Base-by-base conservation (phyloP, 768 basidiomycete genomes). In the Kondoa subrosea region DNA sequence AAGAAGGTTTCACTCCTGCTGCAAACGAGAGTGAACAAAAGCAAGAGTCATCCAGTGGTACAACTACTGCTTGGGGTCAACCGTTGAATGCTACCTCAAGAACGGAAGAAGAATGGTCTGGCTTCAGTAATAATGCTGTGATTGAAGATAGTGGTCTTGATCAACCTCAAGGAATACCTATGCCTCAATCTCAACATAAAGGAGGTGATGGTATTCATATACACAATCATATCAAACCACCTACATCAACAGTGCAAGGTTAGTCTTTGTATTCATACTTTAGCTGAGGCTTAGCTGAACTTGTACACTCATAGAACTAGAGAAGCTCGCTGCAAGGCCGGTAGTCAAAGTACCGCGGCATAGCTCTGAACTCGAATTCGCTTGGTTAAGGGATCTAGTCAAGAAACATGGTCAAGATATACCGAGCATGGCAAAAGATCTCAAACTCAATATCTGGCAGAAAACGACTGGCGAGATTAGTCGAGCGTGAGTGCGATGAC, bases 391-490 rank as follows among this genome's bases (percentile, higher is more conserved):
- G 67, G 78, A 81, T 57, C 81, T 97, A 31, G 83, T 88, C 15
- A 76, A 77, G 56, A 85, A 82, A 76, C 80, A 96, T 77, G 87
- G 85, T 1, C 78, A 80, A 32, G 85, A 96, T 78, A 78, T 85
- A 27, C 81, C 83, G 31, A 80, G 77, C 62, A 96, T 95, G 91
- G 83, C 84, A 14, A 80, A 81, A 72, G 92, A 97, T 78, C 79
- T 84, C 68, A 85, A 81, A 77, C 76, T 87, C 68, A 96, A 97
- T 76, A 78, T 82, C 17, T 85, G 85, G 76, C 93, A 97, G 79
- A 83, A 86, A 74, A 95, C 91, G 1, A 82, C 80, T 33, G 91
- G 88, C 21, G 85, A 90, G 78, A 76, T 96, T 34, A 73, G 59
- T 65, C 33, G 40, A 50, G 40, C 40, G 40, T 50, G 40, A 50